A percentile compares a stretch with the other conserved stretches of the same genome.
Conservation (phyloP, 495 filamentous ascomycete species). For the Friedmanniomyces endolithicus region DNA sequence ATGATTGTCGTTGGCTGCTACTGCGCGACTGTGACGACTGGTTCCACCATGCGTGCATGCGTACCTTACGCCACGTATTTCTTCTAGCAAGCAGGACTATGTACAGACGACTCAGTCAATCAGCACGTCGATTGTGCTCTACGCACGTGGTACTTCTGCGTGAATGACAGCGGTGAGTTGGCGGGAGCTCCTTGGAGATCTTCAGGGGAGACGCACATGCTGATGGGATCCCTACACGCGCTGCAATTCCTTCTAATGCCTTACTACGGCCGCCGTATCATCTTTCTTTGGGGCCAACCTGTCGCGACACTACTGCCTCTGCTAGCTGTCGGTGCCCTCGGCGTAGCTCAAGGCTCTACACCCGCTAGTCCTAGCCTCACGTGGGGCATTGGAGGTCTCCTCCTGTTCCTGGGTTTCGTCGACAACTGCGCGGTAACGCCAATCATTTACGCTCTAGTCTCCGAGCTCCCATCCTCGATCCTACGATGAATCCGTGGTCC, state of each 20-base stretch:
- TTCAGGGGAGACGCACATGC: background rate
- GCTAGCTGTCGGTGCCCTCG: background rate
- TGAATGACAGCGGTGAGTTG: background rate
- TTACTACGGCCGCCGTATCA: background rate
- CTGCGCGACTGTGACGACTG: background rate
- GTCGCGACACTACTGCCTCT: background rate
- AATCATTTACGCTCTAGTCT: background rate
- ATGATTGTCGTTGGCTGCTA: background rate
- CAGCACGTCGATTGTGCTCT: conserved; percentile 16
- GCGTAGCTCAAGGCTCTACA: background rate
- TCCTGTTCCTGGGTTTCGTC: background rate
- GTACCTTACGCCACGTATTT: conserved; percentile 45
- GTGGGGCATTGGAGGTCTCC: background rate
- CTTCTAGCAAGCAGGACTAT: conserved; percentile 54
- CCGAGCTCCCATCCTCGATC: background rate
- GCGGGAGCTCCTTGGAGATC: background rate
- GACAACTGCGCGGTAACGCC: background rate
- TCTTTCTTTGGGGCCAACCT: background rate
- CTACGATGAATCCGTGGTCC: background rate
- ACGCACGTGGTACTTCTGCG: background rate
- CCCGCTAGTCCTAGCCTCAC: background rate
- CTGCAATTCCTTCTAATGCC: background rate
- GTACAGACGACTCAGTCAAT: conserved; percentile 10
- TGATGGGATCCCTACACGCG: background rate
- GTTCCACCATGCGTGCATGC: background rate